A percentile compares a stretch with the other conserved stretches of the same genome.
Evolutionary conservation across 2,329 filamentous ascomycete genomes (phyloP).

Genomic region (Chrysosphaeria jannelii): DNA sequence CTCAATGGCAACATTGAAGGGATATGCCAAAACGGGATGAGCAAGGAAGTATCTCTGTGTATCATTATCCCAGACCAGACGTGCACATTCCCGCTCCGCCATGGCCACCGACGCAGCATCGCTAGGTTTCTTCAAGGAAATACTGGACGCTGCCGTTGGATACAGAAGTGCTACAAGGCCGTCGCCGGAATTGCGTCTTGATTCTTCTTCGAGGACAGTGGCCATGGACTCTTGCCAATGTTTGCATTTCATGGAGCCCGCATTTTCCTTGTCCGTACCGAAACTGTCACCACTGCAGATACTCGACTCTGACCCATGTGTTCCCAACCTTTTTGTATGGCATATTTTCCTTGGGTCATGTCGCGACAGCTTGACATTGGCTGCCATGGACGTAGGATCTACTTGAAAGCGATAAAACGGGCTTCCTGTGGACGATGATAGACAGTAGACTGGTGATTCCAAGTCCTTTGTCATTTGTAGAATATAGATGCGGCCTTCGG

Average conservation of each 20-base stretch:
- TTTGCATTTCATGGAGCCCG: constrained; percentile 12
- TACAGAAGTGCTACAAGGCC: constrained; percentile 38
- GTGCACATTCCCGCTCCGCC: constrained; percentile 36
- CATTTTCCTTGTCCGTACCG: constrained; percentile 7
- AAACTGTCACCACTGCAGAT: constrained; percentile 1
- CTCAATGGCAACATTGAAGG: constrained; percentile 28
- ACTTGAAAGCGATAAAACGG: constrained; percentile 37
- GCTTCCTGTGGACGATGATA: constrained; percentile 27
- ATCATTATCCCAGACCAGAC: constrained; percentile 41
- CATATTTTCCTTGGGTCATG: constrained; percentile 28
- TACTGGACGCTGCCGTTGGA: constrained; percentile 29
- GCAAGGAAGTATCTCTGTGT: constrained; percentile 27
- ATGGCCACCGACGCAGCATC: constrained; percentile 27
- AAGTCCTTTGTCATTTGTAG: constrained; percentile 22
- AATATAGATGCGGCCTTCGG: constrained; percentile 27
- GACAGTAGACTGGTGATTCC: constrained; percentile 34
- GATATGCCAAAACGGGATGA: constrained; percentile 29
- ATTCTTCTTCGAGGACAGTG: constrained; percentile 25
- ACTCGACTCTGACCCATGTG: background rate
- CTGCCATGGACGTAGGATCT: constrained; percentile 31
- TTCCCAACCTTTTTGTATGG: constrained; percentile 12
- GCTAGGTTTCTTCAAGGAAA: constrained; percentile 27
- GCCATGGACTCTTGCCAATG: constrained; percentile 25
- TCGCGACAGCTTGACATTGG: constrained; percentile 25
- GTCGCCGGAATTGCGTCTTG: constrained; percentile 23